Evolutionary conservation across 202 grass and related monocot genomes (phyloP).

Genomic region (Alloteropsis angusta): DNA sequence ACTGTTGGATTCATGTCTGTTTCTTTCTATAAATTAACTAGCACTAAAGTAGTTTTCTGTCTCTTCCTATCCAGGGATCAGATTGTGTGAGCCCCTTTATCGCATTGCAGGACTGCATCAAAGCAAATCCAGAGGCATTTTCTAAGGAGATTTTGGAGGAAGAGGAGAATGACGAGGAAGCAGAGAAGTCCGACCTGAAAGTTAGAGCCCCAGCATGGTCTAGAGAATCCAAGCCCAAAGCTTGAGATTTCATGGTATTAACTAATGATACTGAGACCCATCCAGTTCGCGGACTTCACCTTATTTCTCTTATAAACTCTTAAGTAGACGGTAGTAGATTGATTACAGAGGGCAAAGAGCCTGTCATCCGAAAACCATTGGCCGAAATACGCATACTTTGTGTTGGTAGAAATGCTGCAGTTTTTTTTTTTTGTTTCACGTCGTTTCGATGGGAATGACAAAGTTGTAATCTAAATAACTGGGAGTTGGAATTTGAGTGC

Average conservation of each 20-base stretch:
- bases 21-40: background rate
- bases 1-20: background rate
- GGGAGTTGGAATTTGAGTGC: background rate
- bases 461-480: conserved; percentile 3
- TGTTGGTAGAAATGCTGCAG: background rate
- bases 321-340: background rate
- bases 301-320: background rate
- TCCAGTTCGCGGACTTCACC: background rate
- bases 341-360: conserved; percentile 11
- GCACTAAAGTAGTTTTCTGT: background rate
- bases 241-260: conserved; percentile 35
- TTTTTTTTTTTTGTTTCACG: background rate
- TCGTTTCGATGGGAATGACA: background rate
- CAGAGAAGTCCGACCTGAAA: conserved; percentile 45
- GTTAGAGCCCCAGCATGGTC: conserved; percentile 77
- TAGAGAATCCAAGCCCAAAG: conserved; percentile 65
- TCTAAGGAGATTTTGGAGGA: conserved; percentile 79
- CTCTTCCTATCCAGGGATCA: conserved; percentile 52
- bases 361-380: background rate
- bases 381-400: background rate
- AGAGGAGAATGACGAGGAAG: conserved; percentile 54
- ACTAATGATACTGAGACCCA: conserved; percentile 14
- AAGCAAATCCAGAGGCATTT: conserved; percentile 74
- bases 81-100: conserved; percentile 86
- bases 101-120: conserved; percentile 82